Evolutionary conservation across 305 asterid genomes (phyloP).

Genomic region (Petunia hybrid): DNA sequence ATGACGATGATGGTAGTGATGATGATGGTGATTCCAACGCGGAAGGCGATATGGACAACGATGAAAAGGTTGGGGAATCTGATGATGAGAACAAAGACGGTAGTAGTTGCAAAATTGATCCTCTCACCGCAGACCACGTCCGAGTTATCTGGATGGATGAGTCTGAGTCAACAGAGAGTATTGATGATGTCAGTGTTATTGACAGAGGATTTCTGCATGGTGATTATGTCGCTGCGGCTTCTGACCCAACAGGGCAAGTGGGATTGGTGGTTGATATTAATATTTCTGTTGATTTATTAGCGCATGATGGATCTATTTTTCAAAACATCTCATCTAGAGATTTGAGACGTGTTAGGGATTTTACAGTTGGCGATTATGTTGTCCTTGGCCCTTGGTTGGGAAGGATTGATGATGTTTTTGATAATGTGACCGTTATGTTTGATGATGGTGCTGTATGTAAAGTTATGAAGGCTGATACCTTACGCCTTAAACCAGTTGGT

Average conservation of each 20-base stretch:
- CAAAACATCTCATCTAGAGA: constrained; percentile 62
- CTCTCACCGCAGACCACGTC: constrained; percentile 76
- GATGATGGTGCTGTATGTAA: constrained; percentile 97
- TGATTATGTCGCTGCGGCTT: constrained; percentile 88
- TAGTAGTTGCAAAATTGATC: constrained; percentile 52
- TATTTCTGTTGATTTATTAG: constrained; percentile 68
- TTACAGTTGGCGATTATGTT: constrained; percentile 88
- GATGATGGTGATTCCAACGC: constrained; percentile 43
- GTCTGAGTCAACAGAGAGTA: constrained; percentile 66
- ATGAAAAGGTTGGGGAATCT: constrained; percentile 31
- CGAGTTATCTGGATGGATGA: constrained; percentile 90
- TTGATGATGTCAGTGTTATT: constrained; percentile 65
- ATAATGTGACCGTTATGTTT: constrained; percentile 86
- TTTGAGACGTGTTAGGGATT: constrained; percentile 80
- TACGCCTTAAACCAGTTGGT: constrained; percentile 78
- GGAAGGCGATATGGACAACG: constrained; percentile 36
- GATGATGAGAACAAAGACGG: constrained; percentile 49
- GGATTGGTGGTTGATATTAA: constrained; percentile 85
- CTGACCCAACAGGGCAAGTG: constrained; percentile 89
- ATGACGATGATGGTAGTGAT: constrained; percentile 48
- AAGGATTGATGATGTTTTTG: constrained; percentile 85
- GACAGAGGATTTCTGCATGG: constrained; percentile 96
- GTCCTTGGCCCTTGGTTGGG: constrained; percentile 98
- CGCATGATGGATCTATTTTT: constrained; percentile 65
- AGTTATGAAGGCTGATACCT: constrained; percentile 88